Percentiles rank a stretch among this genome's conserved stretches.
phyloP scores from a whole-genome alignment of 2,329 filamentous ascomycete species.

The Colletotrichum abscissum region DNA sequence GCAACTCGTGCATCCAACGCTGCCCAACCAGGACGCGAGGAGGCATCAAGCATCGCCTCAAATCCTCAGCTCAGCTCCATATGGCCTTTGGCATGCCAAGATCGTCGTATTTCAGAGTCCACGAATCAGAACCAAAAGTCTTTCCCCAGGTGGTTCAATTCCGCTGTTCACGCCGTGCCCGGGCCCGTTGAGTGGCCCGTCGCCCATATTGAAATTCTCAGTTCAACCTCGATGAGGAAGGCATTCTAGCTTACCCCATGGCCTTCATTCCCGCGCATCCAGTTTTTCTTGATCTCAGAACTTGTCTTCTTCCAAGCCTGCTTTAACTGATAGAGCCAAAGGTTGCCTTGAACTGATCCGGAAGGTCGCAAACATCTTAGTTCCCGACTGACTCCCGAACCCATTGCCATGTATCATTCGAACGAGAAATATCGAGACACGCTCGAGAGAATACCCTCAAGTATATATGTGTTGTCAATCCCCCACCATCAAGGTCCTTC shows the following conservation, averaged over 20 bases:
- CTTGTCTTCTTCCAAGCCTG: not conserved
- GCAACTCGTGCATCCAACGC: not conserved
- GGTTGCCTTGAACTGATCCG: not conserved
- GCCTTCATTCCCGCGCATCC: not conserved
- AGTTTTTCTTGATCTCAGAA: not conserved
- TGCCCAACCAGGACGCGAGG: not conserved
- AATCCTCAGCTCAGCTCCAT: not conserved
- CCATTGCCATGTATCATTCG: not conserved
- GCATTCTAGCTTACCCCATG: not conserved
- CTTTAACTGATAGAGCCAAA: not conserved
- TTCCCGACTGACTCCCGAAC: not conserved
- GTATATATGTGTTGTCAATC: constrained; percentile 6
- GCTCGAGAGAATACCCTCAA: not conserved
- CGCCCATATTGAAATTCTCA: not conserved
- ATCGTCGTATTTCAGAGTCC: not conserved
- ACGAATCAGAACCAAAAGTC: not conserved
- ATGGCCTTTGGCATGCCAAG: constrained; percentile 3
- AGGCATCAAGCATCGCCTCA: not conserved
- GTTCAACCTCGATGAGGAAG: constrained; percentile 21
- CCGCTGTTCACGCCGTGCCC: not conserved
- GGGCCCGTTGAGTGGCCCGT: not conserved
- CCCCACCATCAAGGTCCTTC: constrained; percentile 4
- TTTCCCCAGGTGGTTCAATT: not conserved
- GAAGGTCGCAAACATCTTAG: constrained; percentile 10
- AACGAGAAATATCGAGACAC: not conserved